These are phyloP conservation scores for Dunaliella primolecta DNA, from an alignment of 139 green algal species.

Conservation along the genomic window DNA sequence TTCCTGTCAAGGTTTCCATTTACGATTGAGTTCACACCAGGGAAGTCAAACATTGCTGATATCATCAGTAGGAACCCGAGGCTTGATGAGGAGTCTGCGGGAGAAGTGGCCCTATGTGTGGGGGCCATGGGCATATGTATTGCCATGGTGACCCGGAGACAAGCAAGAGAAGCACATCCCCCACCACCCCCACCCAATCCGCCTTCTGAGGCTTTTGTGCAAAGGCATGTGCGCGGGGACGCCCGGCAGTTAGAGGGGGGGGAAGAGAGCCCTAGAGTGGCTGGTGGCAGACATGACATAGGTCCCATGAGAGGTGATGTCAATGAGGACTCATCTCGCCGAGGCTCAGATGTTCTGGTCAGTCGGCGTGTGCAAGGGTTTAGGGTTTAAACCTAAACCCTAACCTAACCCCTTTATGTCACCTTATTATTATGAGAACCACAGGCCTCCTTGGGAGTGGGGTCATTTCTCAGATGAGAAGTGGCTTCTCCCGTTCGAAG, in stretches of 20 bases:
- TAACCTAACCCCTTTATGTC: too few relatives aligned
- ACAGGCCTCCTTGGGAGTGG: not conserved
- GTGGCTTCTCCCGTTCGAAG: not conserved
- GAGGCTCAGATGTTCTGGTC: too few relatives aligned
- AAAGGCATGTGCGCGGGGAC: too few relatives aligned
- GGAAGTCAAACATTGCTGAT: constrained; percentile 45
- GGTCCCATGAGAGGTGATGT: too few relatives aligned
- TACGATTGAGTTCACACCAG: constrained; percentile 27
- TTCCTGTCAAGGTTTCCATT: constrained; percentile 21
- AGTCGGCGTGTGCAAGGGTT: too few relatives aligned
- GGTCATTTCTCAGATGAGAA: not conserved
- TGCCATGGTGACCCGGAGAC: not conserved
- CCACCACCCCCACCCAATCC: not conserved
- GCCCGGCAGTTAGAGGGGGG: too few relatives aligned
- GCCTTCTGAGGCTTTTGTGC: too few relatives aligned
- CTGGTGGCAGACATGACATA: too few relatives aligned
- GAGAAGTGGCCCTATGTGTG: not conserved
- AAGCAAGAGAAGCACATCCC: not conserved
- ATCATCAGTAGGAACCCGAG: constrained; percentile 26
- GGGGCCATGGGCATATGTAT: not conserved
- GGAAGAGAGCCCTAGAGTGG: too few relatives aligned
- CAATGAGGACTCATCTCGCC: too few relatives aligned
- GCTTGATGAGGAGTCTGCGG: not conserved
- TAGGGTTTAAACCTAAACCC: too few relatives aligned
- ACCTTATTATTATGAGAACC: too few relatives aligned